Evolutionary conservation across 140 eudicot genomes (phyloP), one percentile per base, ranked within the genome.

Genomic region (Bidens hawaiensis): DNA sequence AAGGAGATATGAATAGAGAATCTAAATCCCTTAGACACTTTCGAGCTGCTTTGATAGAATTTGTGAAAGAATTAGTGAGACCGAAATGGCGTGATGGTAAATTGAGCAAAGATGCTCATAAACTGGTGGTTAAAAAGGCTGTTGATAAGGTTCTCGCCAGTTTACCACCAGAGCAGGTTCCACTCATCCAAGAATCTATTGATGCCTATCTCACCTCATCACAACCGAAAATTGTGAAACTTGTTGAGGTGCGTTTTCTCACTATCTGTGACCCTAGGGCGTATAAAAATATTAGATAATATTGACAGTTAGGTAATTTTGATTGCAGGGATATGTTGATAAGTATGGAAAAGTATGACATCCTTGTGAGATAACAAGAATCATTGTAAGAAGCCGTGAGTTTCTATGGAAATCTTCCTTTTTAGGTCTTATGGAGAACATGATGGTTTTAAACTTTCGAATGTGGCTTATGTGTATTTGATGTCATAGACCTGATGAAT

Each of bases 1-100:
- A 74, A 51, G 68, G 36, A 54, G 86, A 84, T 48, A 60, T 70
- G 70, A 64, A 75, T 14, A 77, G 67, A 54, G 95, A 87, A 42
- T 70, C 82, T 2, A 88, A 69, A 75, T 79, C 87, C 21, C 54
- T 82, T 48, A 93, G 79, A 46, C 59, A 64, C 70, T 88, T 93
- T 52, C 95, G 95, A 34, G 83, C 81, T 67, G 89, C 87, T 57
- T 85, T 93, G 60, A 80, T 93, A 31, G 99, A 93, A 14, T 81
- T 68, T 71, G 87, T 93, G 19, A 93, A 93, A 75, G 96, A 93
- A 28, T 50, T 88, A 72, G 74, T 93, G 26, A 88, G 56, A 43
- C 99, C 96, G 43, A 70, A 80, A 42, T 93, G 99, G 99, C 87
- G 78, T 38, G 84, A 77, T 49, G 99, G 99, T 47, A 78, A 62